These are phyloP conservation scores for Aureobasidium leucospermi DNA, from an alignment of 2,329 filamentous ascomycete species.

Conservation along the genomic window DNA sequence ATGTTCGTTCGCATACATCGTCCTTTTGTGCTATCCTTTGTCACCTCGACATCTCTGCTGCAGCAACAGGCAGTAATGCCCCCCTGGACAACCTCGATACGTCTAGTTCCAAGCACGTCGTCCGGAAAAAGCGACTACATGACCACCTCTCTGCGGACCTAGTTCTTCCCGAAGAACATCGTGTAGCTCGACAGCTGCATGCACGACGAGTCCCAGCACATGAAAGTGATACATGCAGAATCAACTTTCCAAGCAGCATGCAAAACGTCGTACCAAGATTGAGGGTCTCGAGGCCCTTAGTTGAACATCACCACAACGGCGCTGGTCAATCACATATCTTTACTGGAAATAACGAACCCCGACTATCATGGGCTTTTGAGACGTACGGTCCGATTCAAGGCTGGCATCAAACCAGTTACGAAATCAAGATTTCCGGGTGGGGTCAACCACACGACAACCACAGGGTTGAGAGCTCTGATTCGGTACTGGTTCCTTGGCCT, in stretches of 20 bases:
- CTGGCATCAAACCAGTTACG: conserved; percentile 8
- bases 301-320: conserved; percentile 6
- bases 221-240: too few species aligned
- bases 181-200: too few species aligned
- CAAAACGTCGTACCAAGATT: neutral
- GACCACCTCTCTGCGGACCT: too few species aligned
- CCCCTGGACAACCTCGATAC: too few species aligned
- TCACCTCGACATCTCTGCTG: too few species aligned
- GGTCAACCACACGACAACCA: neutral
- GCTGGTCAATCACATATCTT: neutral
- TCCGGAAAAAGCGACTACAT: too few species aligned
- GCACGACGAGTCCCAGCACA: too few species aligned
- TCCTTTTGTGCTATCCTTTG: too few species aligned
- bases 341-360: neutral
- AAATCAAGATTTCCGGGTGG: conserved; percentile 10
- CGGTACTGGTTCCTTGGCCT: conserved; percentile 15
- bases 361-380: conserved; percentile 13
- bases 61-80: too few species aligned
- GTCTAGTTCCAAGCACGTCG: too few species aligned
- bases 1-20: too few species aligned
- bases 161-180: too few species aligned
- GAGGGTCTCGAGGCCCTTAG: neutral
- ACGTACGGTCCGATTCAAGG: neutral
- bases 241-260: neutral
- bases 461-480: neutral